Conservation (phyloP, 2,329 filamentous ascomycete species). For the Sclerotinia trifoliorum region DNA sequence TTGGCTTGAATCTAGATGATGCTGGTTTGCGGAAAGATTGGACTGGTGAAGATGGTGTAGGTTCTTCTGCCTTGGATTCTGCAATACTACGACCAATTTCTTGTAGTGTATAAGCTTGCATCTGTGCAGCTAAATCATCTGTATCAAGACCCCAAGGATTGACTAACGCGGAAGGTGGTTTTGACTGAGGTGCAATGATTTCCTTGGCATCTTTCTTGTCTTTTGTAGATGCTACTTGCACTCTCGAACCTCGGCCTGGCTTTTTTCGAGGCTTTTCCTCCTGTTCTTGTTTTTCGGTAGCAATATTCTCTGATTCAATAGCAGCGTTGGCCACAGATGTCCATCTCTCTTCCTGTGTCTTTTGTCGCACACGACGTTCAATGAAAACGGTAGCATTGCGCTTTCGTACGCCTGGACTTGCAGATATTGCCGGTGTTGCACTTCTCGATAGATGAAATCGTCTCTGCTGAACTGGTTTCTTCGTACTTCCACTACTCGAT, state of each 20-base stretch:
- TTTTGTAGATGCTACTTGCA: conserved; percentile 2
- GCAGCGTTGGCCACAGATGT: conserved; percentile 3
- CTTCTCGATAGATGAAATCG: conserved; percentile 56
- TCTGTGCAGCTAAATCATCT: conserved; percentile 52
- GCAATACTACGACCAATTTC: conserved; percentile 49
- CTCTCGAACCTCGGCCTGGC: conserved; percentile 32
- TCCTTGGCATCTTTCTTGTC: neutral
- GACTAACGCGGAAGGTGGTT: conserved; percentile 30
- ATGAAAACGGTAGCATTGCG: conserved; percentile 53
- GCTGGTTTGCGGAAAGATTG: conserved; percentile 20
- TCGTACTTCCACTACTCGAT: conserved; percentile 1
- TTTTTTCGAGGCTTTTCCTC: conserved; percentile 32
- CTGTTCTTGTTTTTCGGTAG: conserved; percentile 12
- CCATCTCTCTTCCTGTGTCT: conserved; percentile 13
- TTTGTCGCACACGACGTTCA: conserved; percentile 48
- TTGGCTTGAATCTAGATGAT: conserved; percentile 53
- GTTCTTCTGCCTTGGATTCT: conserved; percentile 27
- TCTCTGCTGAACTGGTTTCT: conserved; percentile 42
- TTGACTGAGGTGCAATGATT: conserved; percentile 14
- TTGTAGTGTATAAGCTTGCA: conserved; percentile 58
- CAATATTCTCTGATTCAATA: neutral
- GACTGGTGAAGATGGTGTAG: conserved; percentile 17
- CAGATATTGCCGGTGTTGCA: conserved; percentile 32
- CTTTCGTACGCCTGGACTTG: conserved; percentile 24
- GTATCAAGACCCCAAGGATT: conserved; percentile 42